Evolutionary conservation across 495 filamentous ascomycete species (phyloP).

Genomic region (Penicillium subrubescens): DNA sequence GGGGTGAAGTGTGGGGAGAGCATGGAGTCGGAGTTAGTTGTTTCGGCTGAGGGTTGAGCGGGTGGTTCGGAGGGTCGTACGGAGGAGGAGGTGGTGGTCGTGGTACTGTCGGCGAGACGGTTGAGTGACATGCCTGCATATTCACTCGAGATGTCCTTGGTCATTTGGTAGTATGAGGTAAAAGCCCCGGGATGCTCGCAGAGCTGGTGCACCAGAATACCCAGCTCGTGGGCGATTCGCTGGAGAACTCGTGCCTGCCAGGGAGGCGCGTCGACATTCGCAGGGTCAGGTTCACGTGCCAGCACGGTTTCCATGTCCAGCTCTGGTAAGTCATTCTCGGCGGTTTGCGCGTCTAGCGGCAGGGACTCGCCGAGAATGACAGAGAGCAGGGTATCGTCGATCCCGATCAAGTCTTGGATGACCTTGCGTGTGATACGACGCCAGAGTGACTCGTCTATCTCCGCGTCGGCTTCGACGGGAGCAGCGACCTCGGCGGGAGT

Average conservation of each 20-base stretch:
- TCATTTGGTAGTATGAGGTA: constrained; percentile 63
- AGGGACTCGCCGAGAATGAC: constrained; percentile 87
- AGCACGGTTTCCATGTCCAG: constrained; percentile 37
- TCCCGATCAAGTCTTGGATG: constrained; percentile 85
- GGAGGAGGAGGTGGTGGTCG: not conserved
- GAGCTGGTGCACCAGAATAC: constrained; percentile 77
- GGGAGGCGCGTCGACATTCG: constrained; percentile 46
- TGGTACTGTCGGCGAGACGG: constrained; percentile 32
- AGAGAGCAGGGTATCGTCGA: constrained; percentile 81
- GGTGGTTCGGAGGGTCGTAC: constrained; percentile 19
- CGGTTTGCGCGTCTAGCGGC: constrained; percentile 36
- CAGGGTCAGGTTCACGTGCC: constrained; percentile 37
- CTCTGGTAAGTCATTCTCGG: constrained; percentile 1
- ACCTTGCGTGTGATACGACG: constrained; percentile 80
- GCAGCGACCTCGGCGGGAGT: constrained; percentile 22
- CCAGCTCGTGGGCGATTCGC: constrained; percentile 83
- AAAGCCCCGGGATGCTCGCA: constrained; percentile 82
- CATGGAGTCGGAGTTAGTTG: constrained; percentile 31
- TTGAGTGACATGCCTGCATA: constrained; percentile 57
- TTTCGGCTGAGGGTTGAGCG: constrained; percentile 24
- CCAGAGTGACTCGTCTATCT: constrained; percentile 69
- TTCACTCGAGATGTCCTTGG: constrained; percentile 43
- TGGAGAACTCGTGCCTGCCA: constrained; percentile 83
- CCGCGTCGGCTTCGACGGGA: constrained; percentile 21
- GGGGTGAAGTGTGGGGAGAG: constrained; percentile 48